These are phyloP conservation scores for Sapria himalayana DNA, from an alignment of 345 rosid species.

Conservation along the genomic window DNA sequence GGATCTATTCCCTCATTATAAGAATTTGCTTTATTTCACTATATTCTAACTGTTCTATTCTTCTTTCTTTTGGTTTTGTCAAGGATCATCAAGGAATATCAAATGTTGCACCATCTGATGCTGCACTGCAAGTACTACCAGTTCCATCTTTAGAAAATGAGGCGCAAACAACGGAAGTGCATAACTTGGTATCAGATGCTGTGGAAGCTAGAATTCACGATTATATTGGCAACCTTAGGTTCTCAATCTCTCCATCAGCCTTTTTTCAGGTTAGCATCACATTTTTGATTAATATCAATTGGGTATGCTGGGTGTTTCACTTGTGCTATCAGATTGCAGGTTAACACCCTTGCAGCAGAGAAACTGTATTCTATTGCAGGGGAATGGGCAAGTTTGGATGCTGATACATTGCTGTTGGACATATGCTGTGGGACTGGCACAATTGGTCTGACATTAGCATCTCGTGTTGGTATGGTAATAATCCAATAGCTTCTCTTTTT, in stretches of 20 bases:
- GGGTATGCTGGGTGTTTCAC: slow-evolving; percentile 6
- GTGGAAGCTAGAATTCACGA: slow-evolving; percentile 74
- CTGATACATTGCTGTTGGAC: slow-evolving; percentile 74
- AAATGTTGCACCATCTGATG: slow-evolving; percentile 74
- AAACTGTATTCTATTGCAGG: slow-evolving; percentile 88
- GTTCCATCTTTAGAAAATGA: slow-evolving; percentile 21
- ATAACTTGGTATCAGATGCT: too few species aligned
- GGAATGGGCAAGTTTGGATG: slow-evolving; percentile 83
- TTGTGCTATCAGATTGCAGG: slow-evolving; percentile 21
- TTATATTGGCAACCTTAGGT: slow-evolving; percentile 46
- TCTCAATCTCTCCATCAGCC: slow-evolving; percentile 86
- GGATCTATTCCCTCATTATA: too few species aligned
- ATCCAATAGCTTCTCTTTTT: slow-evolving; percentile 12
- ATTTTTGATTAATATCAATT: slow-evolving; percentile 1
- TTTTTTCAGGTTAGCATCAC: slow-evolving; percentile 54
- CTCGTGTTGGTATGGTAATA: slow-evolving; percentile 86
- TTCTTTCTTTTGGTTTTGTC: slow-evolving; percentile 3
- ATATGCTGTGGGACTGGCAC: slow-evolving; percentile 97
- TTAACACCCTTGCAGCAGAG: slow-evolving; percentile 89
- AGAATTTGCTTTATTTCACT: too few species aligned
- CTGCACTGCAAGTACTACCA: slow-evolving; percentile 34
- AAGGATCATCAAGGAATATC: slow-evolving; percentile 96
- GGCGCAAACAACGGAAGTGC: slow-evolving; percentile 9
- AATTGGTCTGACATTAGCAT: slow-evolving; percentile 78
- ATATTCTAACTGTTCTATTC: neutral